Evolutionary conservation across 352 stramenopile genomes (phyloP), one percentile per base, ranked within the genome.

Genomic region (Globisporangium echinulatum): DNA sequence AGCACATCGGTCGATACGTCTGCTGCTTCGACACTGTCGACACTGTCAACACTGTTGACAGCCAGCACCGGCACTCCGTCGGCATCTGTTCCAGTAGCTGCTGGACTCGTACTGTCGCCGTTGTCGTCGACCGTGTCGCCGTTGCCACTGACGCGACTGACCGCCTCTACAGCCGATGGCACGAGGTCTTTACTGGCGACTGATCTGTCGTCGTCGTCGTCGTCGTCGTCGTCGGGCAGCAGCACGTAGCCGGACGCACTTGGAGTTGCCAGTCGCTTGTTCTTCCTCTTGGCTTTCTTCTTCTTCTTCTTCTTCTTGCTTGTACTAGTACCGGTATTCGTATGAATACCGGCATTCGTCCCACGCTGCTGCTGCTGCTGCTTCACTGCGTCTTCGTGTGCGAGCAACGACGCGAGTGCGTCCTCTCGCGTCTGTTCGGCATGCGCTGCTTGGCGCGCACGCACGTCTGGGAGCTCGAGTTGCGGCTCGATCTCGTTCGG

Each of bases 401-500:
- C 14, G 0, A 56, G 37, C 33, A 88, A 60, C 79, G 80, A 90
- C 6, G 71, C 69, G 7, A 86, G 19, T 11, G 83, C 83, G 43
- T 87, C 74, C 8, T 66, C 62, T 15, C 81, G 71, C 50, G 72
- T 72, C 44, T 71, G 59, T 47, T 80, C 64, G 58, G 82, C 66
- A 19, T 70, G 77, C 5, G 60, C 60, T 15, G 43, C 50, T 13
- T 82, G 76, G 53, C 77, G 75, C 38, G 78, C 71, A 2, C 62
- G 37, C 6, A 76, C 80, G 10, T 82, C 78, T 42, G 88, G 81
- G 39, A 85, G 63, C 38, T 93, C 84, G 40, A 90, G 63, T 66
- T 93, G 84, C 7, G 84, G 81, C n/a, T 93, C 84, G 69, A 93
- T 67, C 42, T 90, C 69, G 55, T 87, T 88, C n/a, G 79, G 68